These are phyloP conservation scores for Ganoderma lingzhi DNA, from an alignment of 1,284 basidiomycete genomes.

Conservation along the genomic window DNA sequence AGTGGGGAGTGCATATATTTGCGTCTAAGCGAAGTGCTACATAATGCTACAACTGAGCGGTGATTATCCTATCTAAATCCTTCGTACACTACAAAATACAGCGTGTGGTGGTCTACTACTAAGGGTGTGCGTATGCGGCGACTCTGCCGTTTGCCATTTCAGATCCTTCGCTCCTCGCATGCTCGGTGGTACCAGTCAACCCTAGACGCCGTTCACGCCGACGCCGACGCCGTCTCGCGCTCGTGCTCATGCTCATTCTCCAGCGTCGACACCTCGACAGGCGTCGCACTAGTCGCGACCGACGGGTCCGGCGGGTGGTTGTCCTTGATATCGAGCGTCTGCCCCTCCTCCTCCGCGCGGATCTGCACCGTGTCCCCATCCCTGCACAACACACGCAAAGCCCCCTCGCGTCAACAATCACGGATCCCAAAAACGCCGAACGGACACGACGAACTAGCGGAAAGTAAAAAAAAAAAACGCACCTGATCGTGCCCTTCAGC, in stretches of 20 bases:
- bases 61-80: background rate
- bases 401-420: constrained; percentile 8
- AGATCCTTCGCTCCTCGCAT: no score
- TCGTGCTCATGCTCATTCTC: background rate
- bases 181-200: no score
- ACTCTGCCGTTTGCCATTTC: no score
- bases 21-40: background rate
- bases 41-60: background rate
- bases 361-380: constrained; percentile 73
- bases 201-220: no score
- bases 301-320: constrained; percentile 61
- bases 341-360: constrained; percentile 53
- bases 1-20: background rate
- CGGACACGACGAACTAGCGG: background rate
- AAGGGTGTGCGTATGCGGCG: background rate
- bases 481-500: constrained; percentile 80
- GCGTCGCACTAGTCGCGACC: constrained; percentile 16
- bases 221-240: background rate
- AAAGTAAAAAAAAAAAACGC: constrained; percentile 39
- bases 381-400: constrained; percentile 36
- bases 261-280: background rate
- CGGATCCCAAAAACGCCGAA: background rate
- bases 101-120: background rate
- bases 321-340: constrained; percentile 59
- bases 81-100: background rate